Percentiles rank a stretch among this genome's conserved stretches.
phyloP scores from a whole-genome alignment of 2,329 filamentous ascomycete species.

The Talaromyces islandicus region DNA sequence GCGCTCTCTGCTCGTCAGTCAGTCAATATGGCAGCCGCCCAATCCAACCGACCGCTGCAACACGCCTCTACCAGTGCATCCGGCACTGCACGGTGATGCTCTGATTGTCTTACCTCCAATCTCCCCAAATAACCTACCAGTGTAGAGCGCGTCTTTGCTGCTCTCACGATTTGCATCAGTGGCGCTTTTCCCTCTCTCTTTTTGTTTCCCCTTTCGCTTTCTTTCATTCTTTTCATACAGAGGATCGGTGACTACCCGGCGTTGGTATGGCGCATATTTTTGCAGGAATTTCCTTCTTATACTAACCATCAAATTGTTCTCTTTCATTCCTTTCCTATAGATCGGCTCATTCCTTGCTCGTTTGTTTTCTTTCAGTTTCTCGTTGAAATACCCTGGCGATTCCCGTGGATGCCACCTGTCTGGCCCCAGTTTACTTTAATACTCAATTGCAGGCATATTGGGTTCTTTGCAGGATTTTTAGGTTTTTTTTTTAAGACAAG shows the following conservation, averaged over 20 bases:
- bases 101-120: neutral
- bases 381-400: constrained; percentile 10
- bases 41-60: neutral
- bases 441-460: constrained; percentile 9
- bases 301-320: neutral
- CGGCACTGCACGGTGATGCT: constrained; percentile 5
- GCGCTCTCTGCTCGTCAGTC: constrained; percentile 4
- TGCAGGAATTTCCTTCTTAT: neutral
- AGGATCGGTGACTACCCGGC: neutral
- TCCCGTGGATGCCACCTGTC: neutral
- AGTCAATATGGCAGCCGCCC: neutral
- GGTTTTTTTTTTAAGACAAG: neutral
- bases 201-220: neutral
- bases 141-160: neutral
- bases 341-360: constrained; percentile 2
- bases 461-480: neutral
- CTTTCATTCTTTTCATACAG: neutral
- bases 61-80: constrained; percentile 3
- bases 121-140: neutral
- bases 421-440: neutral
- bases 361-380: neutral
- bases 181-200: neutral
- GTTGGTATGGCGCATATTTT: constrained; percentile 2
- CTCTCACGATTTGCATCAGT: neutral
- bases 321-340: constrained; percentile 1